Conservation (phyloP, 495 filamentous ascomycete genomes). For the Lindgomyces ingoldianus region DNA sequence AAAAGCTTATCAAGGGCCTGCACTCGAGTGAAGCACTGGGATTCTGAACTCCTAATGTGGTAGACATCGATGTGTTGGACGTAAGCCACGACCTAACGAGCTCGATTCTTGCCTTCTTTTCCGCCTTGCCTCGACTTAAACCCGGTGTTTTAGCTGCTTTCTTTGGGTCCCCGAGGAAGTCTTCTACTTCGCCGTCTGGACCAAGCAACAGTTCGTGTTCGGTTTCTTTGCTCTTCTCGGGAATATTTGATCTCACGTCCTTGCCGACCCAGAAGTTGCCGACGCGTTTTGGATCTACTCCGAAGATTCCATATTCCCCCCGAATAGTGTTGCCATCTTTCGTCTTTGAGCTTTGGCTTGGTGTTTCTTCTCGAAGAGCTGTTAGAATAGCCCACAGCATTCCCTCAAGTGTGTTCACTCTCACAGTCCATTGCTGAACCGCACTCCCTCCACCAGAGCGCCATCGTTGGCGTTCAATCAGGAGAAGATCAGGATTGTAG, state of each 20-base stretch:
- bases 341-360: not conserved
- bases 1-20: conserved; percentile 1
- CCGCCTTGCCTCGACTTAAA: conserved; percentile 20
- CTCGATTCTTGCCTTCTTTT: conserved; percentile 32
- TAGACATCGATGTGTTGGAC: not conserved
- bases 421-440: conserved; percentile 85
- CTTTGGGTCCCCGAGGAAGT: not conserved
- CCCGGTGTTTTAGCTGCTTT: conserved; percentile 1
- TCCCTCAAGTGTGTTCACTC: conserved; percentile 85
- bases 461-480: conserved; percentile 90
- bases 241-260: not conserved
- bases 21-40: not conserved
- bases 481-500: conserved; percentile 64
- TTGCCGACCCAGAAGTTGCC: conserved; percentile 42
- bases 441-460: conserved; percentile 63
- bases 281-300: conserved; percentile 43
- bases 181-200: conserved; percentile 10
- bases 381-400: conserved; percentile 81
- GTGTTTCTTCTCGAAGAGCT: conserved; percentile 51
- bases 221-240: conserved; percentile 1
- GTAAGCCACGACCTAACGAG: conserved; percentile 31
- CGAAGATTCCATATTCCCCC: conserved; percentile 20
- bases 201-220: conserved; percentile 5
- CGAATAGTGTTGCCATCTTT: not conserved
- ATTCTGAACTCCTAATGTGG: not conserved